phyloP scores from a whole-genome alignment of 2,329 filamentous ascomycete species.

The Colletotrichum neosansevieriae region DNA sequence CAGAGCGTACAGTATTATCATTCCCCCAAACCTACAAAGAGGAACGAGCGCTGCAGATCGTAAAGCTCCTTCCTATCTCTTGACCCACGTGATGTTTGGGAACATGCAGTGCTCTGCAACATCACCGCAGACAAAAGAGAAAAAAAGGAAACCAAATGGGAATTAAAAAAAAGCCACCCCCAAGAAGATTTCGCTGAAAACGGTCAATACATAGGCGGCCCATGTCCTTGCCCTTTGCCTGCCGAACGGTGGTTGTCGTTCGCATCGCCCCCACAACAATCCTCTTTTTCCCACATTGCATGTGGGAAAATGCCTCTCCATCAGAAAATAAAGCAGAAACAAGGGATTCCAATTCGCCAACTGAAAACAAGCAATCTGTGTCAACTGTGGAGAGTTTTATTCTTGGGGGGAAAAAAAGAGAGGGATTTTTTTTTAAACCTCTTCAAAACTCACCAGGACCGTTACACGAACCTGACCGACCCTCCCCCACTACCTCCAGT shows the following conservation, averaged over 20 bases:
- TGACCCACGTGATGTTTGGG: background rate
- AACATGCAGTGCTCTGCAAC: background rate
- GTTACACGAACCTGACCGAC: too few relatives aligned
- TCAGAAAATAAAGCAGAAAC: too few relatives aligned
- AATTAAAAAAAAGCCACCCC: too few relatives aligned
- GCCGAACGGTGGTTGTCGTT: background rate
- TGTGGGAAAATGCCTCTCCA: too few relatives aligned
- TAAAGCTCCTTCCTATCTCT: background rate
- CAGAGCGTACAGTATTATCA: too few relatives aligned
- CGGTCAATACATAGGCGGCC: conserved; percentile 11
- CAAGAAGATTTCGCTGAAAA: too few relatives aligned
- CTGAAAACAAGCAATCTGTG: background rate
- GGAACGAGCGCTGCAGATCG: background rate
- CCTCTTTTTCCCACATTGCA: too few relatives aligned
- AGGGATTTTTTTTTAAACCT: background rate
- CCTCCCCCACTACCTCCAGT: background rate
- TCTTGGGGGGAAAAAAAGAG: too few relatives aligned
- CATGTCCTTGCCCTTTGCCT: conserved; percentile 7
- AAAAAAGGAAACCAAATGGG: too few relatives aligned
- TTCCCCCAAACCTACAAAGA: too few relatives aligned
- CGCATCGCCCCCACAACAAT: background rate
- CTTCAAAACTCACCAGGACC: too few relatives aligned
- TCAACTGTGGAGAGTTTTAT: background rate
- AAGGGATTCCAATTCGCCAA: background rate
- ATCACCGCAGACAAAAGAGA: too few relatives aligned